Evolutionary conservation across 192 early-diverging fungal species (phyloP).

Genomic region (Chytriomyces sp.): DNA sequence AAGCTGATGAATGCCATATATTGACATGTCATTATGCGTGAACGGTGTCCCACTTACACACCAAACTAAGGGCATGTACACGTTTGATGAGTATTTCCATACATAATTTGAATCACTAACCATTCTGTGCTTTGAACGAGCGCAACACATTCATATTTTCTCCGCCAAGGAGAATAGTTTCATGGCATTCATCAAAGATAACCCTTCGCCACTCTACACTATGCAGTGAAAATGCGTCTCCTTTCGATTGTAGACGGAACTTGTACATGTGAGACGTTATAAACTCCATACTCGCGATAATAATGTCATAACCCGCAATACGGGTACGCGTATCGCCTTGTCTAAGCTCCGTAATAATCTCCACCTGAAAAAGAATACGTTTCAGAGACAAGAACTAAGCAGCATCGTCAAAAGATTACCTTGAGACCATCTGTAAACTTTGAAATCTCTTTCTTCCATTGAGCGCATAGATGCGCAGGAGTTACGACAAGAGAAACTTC

Average conservation of each 20-base stretch:
- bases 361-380: neutral
- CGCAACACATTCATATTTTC: constrained; percentile 25
- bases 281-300: constrained; percentile 25
- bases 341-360: neutral
- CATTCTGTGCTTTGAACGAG: constrained; percentile 3
- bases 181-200: constrained; percentile 34
- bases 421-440: constrained; percentile 16
- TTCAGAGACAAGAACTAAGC: too few species aligned
- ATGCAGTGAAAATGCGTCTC: constrained; percentile 4
- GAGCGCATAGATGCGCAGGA: constrained; percentile 4
- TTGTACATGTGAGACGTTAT: constrained; percentile 15
- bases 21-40: constrained; percentile 19
- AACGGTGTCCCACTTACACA: constrained; percentile 31
- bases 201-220: constrained; percentile 9
- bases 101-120: neutral
- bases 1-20: constrained; percentile 31
- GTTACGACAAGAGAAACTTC: constrained; percentile 17
- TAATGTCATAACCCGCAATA: neutral
- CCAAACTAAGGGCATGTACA: neutral
- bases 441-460: constrained; percentile 15
- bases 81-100: neutral
- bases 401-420: neutral
- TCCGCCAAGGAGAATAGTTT: constrained; percentile 26
- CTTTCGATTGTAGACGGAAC: neutral
- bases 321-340: neutral